Evolutionary conservation across 2,329 filamentous ascomycete genomes (phyloP), one percentile per base, ranked within the genome.

Genomic region (Trichoderma atrobrunneum): DNA sequence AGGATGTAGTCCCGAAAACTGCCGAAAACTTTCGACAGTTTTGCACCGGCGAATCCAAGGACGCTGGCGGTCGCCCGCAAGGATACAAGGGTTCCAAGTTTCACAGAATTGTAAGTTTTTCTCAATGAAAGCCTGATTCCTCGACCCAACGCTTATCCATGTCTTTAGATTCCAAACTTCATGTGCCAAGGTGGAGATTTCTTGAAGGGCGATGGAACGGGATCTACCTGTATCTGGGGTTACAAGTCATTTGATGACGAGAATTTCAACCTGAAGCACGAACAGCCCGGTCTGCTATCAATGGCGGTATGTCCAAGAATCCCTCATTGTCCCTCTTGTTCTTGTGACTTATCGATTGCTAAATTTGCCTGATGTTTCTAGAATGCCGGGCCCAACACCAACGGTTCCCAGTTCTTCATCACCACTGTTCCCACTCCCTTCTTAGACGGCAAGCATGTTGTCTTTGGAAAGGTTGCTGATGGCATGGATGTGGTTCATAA

Each of bases 141-240:
- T 16, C 18, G 18, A 5, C 16, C 3, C 4, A 43, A 59, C 12
- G 12, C 18, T 71, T 2, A 65, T 7, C 4, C 18, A 7, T 39
- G 18, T 24, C 21, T 70, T 36, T 26, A 97, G 93, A 97, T 98
- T 81, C 93, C 93, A 83, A 92, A 93, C 78, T 98, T 98, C 84
- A 98, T 98, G 95, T 93, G 96, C 78, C 96, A 99, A 82, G 95
- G 95, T 60, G 96, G 96, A 69, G 96, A 99, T 82, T 98, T 98
- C 81, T 85, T 97, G 74, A 94, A 97, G 78, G 93, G 94, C 67
- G 93, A 98, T 81, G 96, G 96, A 66, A 97, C 93, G 1, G 96
- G 96, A 10, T 94, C 91, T 61, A 92, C 91, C 12, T 93, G 89
- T 76, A 97, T 98, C 81, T 98, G 97, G 84, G 94, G 94, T 72